These are phyloP conservation scores for Astrephomene gubernaculifera DNA, from an alignment of 139 green algal genomes.

Conservation along the genomic window DNA sequence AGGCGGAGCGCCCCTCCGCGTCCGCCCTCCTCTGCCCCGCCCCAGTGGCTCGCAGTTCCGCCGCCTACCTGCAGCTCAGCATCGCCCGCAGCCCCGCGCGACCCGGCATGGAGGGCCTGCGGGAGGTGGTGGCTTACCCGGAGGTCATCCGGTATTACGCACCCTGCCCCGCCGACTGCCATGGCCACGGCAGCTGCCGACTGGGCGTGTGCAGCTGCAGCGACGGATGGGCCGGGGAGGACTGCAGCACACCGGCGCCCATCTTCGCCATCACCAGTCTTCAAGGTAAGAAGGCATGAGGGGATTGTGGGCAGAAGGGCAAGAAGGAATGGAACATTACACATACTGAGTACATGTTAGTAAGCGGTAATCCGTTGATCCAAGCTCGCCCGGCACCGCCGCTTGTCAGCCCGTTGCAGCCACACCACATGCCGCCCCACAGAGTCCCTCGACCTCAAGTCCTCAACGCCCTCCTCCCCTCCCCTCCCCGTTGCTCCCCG, in stretches of 20 bases:
- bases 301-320: too few relatives aligned
- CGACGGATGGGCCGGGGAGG: background rate
- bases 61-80: background rate
- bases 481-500: too few relatives aligned
- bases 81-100: background rate
- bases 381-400: too few relatives aligned
- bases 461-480: too few relatives aligned
- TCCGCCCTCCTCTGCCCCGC: constrained; percentile 4
- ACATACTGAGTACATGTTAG: too few relatives aligned
- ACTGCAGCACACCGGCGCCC: background rate
- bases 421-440: too few relatives aligned
- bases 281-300: too few relatives aligned
- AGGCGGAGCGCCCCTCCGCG: background rate
- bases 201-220: constrained; percentile 12
- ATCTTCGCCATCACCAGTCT: background rate
- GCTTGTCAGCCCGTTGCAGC: too few relatives aligned
- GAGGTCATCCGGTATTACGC: constrained; percentile 24
- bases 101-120: background rate
- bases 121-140: too few relatives aligned
- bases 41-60: background rate
- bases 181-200: background rate
- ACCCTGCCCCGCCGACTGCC: background rate
- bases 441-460: too few relatives aligned
- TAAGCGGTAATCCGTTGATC: too few relatives aligned
- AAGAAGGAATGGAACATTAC: too few relatives aligned